Base-by-base conservation (phyloP, 2,329 filamentous ascomycete species). In the Clonostachys chloroleuca region DNA sequence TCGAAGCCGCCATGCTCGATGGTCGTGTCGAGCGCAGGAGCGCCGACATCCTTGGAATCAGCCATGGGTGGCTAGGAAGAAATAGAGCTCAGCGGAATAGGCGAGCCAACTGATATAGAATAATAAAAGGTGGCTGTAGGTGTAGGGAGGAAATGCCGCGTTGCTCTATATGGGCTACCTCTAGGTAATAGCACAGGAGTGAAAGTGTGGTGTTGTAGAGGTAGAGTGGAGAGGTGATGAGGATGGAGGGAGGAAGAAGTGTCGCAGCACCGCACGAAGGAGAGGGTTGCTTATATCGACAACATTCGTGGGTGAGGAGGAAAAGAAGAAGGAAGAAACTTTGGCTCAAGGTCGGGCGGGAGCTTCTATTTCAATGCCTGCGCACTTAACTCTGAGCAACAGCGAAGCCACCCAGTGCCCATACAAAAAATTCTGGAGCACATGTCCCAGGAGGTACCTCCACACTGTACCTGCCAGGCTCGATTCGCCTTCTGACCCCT, bases 1-100 rank as follows among this genome's bases (percentile, higher is more conserved):
- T 83, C 76, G 65, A 86, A 84, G 63, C 74, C 69, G 55, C 81
- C 81, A 55, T 78, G 78, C 65, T 84, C 81, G 59, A 85, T 84
- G 64, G 77, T 77, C 61, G 81, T 83, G 61, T 81, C 74, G 57
- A 85, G 71, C 68, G 78, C 78, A 58, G 79, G 79, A 54, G 75
- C 72, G 63, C 67, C 70, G 66, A 67, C 64, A 56, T 65, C 62
- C 60, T 74, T 74, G 60, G 72, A 66, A 63, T 83, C 79, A 59
- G 78, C 78, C 80, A 83, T 82, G 55, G 56, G 37, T 13, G 40
- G 33, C 10, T 30, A 30, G 24, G 24, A 9, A 30, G 24, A 30
- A 30, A 30, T 30, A 30, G 24, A 30, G 24, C 24, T 30, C 24
- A 30, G 24, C 24, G 24, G 9, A 30, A 9, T 30, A 30, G 24